Evolutionary conservation across 2,329 filamentous ascomycete species (phyloP).

Genomic region (Paecilomyces fulvus): DNA sequence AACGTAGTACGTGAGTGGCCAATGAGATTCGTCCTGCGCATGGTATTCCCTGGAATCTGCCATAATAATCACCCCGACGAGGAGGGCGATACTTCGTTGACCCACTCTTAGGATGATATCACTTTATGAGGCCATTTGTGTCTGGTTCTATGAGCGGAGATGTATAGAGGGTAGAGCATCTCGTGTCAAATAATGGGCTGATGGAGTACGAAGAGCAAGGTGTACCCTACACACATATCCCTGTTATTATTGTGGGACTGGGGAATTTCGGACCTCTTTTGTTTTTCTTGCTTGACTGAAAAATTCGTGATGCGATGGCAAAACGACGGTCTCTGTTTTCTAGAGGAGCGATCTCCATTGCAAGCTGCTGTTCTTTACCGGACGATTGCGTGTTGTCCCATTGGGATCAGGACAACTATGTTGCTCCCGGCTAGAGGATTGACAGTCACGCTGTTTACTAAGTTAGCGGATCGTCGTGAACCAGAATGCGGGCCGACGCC

Average conservation of each 20-base stretch:
- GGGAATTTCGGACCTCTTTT: background rate
- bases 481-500: background rate
- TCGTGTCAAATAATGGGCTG: background rate
- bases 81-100: background rate
- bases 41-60: background rate
- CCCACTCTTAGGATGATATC: background rate
- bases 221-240: background rate
- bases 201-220: background rate
- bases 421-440: background rate
- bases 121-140: background rate
- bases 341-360: background rate
- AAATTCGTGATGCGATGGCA: background rate
- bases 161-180: background rate
- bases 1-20: background rate
- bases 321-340: background rate
- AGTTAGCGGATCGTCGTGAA: background rate
- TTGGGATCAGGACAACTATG: background rate
- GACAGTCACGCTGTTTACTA: background rate
- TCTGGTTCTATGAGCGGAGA: background rate
- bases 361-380: background rate
- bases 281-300: background rate
- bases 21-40: background rate
- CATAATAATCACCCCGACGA: background rate
- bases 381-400: background rate
- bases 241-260: background rate